A percentile compares a stretch with the other conserved stretches of the same genome.
Evolutionary conservation across 768 basidiomycete genomes (phyloP).

Genomic region (Rhodocollybia butyracea): DNA sequence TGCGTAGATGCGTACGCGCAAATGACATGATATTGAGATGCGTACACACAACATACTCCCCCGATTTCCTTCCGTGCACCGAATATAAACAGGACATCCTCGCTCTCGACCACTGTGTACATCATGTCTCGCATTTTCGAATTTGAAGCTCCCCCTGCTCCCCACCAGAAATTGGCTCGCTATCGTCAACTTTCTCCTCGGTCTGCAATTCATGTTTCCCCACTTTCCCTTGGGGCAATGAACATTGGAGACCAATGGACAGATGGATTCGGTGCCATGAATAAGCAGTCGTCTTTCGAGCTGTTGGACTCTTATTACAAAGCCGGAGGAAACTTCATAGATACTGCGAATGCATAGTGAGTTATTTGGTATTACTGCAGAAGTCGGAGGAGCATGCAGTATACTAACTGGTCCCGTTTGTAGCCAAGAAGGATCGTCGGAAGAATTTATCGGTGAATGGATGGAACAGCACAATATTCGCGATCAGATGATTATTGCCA

Average conservation of each 20-base stretch:
- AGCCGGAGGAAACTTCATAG: constrained; percentile 46
- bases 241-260: constrained; percentile 40
- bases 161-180: constrained; percentile 26
- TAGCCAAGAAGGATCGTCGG: constrained; percentile 53
- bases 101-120: not conserved
- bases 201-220: constrained; percentile 39
- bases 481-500: constrained; percentile 46
- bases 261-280: constrained; percentile 28
- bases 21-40: not conserved
- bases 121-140: not conserved
- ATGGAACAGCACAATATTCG: constrained; percentile 41
- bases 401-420: not conserved
- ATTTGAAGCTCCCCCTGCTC: constrained; percentile 19
- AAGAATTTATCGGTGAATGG: constrained; percentile 54
- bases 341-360: constrained; percentile 46
- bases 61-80: not conserved
- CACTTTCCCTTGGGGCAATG: constrained; percentile 40
- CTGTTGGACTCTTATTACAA: constrained; percentile 42
- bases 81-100: not conserved
- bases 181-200: constrained; percentile 32
- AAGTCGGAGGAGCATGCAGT: not conserved
- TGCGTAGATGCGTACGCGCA: no score
- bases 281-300: constrained; percentile 40
- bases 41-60: not conserved
- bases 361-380: not conserved